Evolutionary conservation across 176 grass and related monocot species (phyloP), one percentile per base, ranked within the genome.

Genomic region (Juncus effusus): DNA sequence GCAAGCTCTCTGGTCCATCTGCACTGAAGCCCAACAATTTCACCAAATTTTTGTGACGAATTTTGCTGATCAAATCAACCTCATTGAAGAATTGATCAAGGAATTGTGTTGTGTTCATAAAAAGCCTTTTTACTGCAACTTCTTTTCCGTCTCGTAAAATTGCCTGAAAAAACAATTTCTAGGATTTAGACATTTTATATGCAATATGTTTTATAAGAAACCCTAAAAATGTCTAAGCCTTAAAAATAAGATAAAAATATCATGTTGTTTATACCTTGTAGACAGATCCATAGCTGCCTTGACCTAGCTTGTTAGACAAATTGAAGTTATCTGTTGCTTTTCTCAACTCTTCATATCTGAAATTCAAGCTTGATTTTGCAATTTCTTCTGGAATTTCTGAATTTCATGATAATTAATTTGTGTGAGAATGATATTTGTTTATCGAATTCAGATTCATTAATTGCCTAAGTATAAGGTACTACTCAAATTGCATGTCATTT

Each of bases 211-310:
- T 58, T 40, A 28, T 28, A 28, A 28, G 19, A 28, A 28, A 28
- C 19, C 19, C 19, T 28, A 28, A 28, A 28, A 28, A 28, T 28
- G 19, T 28, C 19, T 28, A 28, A 28, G 19, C 19, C 19, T 28
- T 28, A 28, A 28, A 28, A 28, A 28, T 28, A 28, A 28, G 19
- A 28, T 28, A 42, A 59, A 50, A 50, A 81, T 8, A 64, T 62
- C 61, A 62, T 16, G 60, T 59, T 4, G 55, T 58, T 37, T 39
- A 56, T 88, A 89, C 90, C 82, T 95, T 89, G 76, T 78, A 95
- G 3, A 95, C 90, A 61, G 82, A 77, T 42, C 85, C 90, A 7
- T 83, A 83, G 77, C 85, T 95, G 50, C 90, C 90, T 95, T 95
- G 85, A 70, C 90, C 90, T 63, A 95, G 90, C 82, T 95, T 95